phyloP scores from a whole-genome alignment of 2,329 filamentous ascomycete genomes.

The Cytospora piceae region DNA sequence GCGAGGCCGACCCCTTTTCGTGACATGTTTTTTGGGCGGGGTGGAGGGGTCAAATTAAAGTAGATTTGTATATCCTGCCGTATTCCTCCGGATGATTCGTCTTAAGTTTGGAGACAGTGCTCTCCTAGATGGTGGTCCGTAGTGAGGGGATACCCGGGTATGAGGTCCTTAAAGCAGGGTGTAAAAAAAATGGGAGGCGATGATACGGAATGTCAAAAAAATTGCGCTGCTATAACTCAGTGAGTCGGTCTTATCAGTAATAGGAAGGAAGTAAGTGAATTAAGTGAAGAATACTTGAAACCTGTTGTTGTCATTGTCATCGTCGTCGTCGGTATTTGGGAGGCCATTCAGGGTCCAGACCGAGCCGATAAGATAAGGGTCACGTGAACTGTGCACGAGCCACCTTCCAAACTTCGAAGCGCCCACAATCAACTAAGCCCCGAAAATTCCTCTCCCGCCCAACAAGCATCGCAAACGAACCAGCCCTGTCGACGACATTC shows the following conservation, averaged over 20 bases:
- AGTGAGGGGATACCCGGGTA: too few relatives aligned
- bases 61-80: not conserved
- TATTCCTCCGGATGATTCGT: not conserved
- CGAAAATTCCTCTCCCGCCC: conserved; percentile 28
- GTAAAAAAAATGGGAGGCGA: not conserved
- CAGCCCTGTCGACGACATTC: conserved; percentile 21
- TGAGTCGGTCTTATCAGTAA: not conserved
- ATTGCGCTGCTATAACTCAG: not conserved
- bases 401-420: not conserved
- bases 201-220: not conserved
- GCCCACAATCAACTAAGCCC: conserved; percentile 26
- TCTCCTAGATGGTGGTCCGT: too few relatives aligned
- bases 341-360: not conserved
- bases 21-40: conserved; percentile 52
- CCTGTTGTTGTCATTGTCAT: not conserved
- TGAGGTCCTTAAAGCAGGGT: too few relatives aligned
- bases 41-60: not conserved
- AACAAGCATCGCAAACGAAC: conserved; percentile 17
- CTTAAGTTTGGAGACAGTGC: too few relatives aligned
- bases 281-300: not conserved
- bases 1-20: conserved; percentile 88
- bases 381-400: conserved; percentile 19
- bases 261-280: not conserved
- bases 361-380: conserved; percentile 24
- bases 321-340: conserved; percentile 1